Base-by-base conservation (phyloP, 352 stramenopile species). In the Phytophthora sp. region DNA sequence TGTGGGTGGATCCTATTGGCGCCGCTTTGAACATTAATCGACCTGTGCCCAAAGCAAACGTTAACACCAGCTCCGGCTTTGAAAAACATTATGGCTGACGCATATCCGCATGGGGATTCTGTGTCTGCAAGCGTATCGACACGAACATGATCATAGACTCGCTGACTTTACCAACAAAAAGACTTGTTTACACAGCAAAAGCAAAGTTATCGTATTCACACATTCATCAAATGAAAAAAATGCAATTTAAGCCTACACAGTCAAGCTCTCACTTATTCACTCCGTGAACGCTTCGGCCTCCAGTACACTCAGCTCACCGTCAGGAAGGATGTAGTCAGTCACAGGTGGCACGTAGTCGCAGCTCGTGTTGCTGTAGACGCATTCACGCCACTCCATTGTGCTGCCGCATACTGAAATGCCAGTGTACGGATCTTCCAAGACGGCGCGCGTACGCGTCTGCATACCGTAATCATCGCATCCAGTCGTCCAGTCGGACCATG, bases 401-500 rank as follows among this genome's bases (percentile, higher is more conserved):
- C 50, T 15, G 0, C 65, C 57, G 13, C 71, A 88, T 18, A 56
- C 0, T 2, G 61, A 38, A 4, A 67, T 74, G 16, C 35, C 50
- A 15, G 57, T 74, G 56, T 82, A 88, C 45, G 67, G 58, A 15
- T 84, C 62, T 8, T 73, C 41, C 1, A 84, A 50, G 13, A 89
- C 44, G 2, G 53, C 58, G 7, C 81, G 81, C 13, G 69, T 74
- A 0, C 70, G 62, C 0, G 74, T 88, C 63, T 84, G 77, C 35
- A 67, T 33, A 11, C 76, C 76, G 11, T 64, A 81, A 47, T 67
- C 62, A 18, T 79, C 65, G 24, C 82, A 76, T 38, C 84, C 88
- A 6, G 68, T 68, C 5, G 77, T 87, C 81, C 82, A 93, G 23
- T 23, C 54, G 2, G 60, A 69, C 79, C 79, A 93, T 2, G 63